A percentile compares a stretch with the other conserved stretches of the same genome.
phyloP scores from a whole-genome alignment of 1,139 yeast genomes.

The Scheffersomyces segobiensis region DNA sequence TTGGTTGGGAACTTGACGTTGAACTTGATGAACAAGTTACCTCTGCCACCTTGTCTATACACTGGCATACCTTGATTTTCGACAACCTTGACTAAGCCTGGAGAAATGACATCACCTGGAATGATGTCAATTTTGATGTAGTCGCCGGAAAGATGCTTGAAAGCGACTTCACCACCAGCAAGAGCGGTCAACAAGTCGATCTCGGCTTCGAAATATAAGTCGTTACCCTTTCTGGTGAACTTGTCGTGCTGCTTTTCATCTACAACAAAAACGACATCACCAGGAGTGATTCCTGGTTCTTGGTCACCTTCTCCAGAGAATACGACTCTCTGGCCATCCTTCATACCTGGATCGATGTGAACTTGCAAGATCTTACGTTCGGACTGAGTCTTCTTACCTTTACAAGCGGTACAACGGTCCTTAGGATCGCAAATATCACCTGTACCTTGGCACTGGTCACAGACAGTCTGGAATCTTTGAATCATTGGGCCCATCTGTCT shows the following conservation, averaged over 20 bases:
- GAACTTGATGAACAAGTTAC: slow-evolving; percentile 72
- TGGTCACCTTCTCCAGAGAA: slow-evolving; percentile 98
- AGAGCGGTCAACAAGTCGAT: slow-evolving; percentile 90
- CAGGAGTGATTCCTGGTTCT: slow-evolving; percentile 92
- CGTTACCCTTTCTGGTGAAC: slow-evolving; percentile 88
- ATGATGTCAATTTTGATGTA: slow-evolving; percentile 77
- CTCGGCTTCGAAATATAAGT: slow-evolving; percentile 81
- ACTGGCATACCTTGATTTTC: slow-evolving; percentile 97
- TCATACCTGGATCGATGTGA: slow-evolving; percentile 97
- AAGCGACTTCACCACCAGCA: slow-evolving; percentile 90
- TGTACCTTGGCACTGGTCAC: slow-evolving; percentile 90
- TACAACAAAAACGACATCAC: slow-evolving; percentile 91
- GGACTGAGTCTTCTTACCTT: slow-evolving; percentile 81
- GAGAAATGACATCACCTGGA: slow-evolving; percentile 93
- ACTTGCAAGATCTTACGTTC: slow-evolving; percentile 95
- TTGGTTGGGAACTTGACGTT: slow-evolving; percentile 69
- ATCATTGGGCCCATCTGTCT: slow-evolving; percentile 99
- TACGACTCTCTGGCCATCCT: slow-evolving; percentile 86
- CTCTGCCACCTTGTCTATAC: slow-evolving; percentile 72
- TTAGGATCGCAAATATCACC: slow-evolving; percentile 88
- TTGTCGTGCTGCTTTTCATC: slow-evolving; percentile 83
- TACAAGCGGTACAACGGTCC: slow-evolving; percentile 86
- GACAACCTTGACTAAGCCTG: slow-evolving; percentile 77
- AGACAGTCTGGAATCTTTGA: slow-evolving; percentile 93
- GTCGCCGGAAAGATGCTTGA: slow-evolving; percentile 87